Conservation (phyloP, 805 yeast genomes). For the Wickerhamiella azymoides region DNA sequence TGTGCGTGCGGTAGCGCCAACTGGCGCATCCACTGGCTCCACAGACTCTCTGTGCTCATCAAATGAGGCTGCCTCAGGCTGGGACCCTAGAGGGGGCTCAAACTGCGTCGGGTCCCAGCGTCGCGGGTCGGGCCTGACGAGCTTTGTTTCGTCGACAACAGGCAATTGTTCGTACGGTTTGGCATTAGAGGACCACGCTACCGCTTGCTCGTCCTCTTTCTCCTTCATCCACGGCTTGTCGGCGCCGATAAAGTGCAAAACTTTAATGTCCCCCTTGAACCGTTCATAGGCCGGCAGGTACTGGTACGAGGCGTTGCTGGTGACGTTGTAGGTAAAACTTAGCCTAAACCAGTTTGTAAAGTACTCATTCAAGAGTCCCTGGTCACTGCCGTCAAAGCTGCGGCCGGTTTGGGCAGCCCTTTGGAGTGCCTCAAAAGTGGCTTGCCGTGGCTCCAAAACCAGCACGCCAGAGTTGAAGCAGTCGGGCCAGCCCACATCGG, state of each 20-base stretch:
- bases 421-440: slow-evolving; percentile 32
- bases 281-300: slow-evolving; percentile 54
- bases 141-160: background rate
- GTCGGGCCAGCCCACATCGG: slow-evolving; percentile 90
- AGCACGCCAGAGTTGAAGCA: slow-evolving; percentile 73
- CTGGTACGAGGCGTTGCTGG: slow-evolving; percentile 47
- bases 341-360: slow-evolving; percentile 54
- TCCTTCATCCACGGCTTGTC: slow-evolving; percentile 27
- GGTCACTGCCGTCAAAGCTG: slow-evolving; percentile 83
- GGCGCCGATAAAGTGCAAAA: slow-evolving; percentile 29
- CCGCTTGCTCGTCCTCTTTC: background rate
- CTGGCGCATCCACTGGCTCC: too few species aligned
- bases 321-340: slow-evolving; percentile 77
- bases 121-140: slow-evolving; percentile 15
- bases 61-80: slow-evolving; percentile 7
- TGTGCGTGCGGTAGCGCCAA: background rate
- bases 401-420: slow-evolving; percentile 19
- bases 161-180: slow-evolving; percentile 1
- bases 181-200: background rate
- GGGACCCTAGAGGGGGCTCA: slow-evolving; percentile 14
- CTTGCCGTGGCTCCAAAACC: slow-evolving; percentile 38
- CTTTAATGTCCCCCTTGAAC: slow-evolving; percentile 32
- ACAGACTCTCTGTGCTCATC: slow-evolving; percentile 7
- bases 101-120: slow-evolving; percentile 18
- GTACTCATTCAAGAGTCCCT: slow-evolving; percentile 71